These are phyloP conservation scores for Phytophthora colocasiae DNA, from an alignment of 352 stramenopile species.

Conservation along the genomic window DNA sequence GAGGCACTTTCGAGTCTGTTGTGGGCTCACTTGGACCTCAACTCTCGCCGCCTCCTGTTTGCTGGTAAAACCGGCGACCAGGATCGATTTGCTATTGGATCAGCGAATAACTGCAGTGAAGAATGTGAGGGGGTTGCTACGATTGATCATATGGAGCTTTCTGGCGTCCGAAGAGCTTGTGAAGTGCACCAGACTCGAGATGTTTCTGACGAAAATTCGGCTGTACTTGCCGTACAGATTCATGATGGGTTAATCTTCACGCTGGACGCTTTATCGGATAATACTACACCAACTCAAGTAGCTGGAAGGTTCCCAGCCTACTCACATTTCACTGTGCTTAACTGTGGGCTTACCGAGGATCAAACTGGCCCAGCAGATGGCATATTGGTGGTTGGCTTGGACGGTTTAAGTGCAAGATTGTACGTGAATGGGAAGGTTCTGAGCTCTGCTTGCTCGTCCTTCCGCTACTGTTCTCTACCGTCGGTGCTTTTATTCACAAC, in stretches of 20 bases:
- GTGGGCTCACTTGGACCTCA: constrained; percentile 35
- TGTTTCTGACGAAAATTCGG: neutral
- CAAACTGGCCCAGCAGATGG: neutral
- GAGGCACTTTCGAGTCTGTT: constrained; percentile 35
- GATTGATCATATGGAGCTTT: constrained; percentile 18
- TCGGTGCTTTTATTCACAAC: constrained; percentile 72
- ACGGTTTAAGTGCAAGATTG: constrained; percentile 50
- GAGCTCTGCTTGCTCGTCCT: constrained; percentile 61
- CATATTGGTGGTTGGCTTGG: constrained; percentile 50
- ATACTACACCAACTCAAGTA: constrained; percentile 7
- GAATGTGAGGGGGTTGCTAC: constrained; percentile 2
- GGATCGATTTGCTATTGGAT: constrained; percentile 41
- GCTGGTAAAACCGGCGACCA: constrained; percentile 40
- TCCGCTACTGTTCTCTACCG: constrained; percentile 50
- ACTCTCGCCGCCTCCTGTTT: constrained; percentile 34
- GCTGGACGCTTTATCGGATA: constrained; percentile 17
- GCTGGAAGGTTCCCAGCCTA: constrained; percentile 40
- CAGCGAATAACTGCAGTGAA: constrained; percentile 4
- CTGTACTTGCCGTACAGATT: constrained; percentile 43
- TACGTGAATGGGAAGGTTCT: constrained; percentile 57
- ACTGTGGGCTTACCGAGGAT: neutral
- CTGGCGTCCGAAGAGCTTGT: constrained; percentile 24
- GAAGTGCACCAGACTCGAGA: constrained; percentile 7
- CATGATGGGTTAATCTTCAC: constrained; percentile 49
- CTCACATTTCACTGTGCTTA: constrained; percentile 45